Conservation (phyloP, 2,329 filamentous ascomycete species). For the Fusarium mangiferae region DNA sequence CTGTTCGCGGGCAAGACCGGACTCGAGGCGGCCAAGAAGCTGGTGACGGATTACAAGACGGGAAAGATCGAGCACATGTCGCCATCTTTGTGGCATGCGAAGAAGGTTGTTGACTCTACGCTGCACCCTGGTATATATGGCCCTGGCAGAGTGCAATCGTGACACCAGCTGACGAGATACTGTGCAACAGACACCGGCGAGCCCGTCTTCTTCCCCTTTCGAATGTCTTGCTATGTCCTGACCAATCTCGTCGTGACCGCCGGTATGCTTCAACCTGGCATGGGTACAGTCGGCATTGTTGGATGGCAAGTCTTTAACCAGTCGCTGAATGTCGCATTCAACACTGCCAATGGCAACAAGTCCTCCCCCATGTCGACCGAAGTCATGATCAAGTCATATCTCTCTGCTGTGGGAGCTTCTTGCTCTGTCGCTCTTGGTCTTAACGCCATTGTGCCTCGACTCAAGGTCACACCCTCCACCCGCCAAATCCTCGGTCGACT, state of each 20-base stretch:
- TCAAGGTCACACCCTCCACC: conserved; percentile 82
- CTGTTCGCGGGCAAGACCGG: conserved; percentile 81
- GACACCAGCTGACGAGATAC: conserved; percentile 21
- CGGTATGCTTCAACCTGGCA: conserved; percentile 93
- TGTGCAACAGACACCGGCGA: conserved; percentile 81
- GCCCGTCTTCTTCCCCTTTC: conserved; percentile 92
- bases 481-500: conserved; percentile 83
- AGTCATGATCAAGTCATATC: conserved; percentile 88
- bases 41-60: conserved; percentile 87
- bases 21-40: conserved; percentile 84
- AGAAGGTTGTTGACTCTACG: conserved; percentile 97
- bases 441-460: conserved; percentile 86
- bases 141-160: background rate
- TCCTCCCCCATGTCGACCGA: conserved; percentile 85
- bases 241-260: conserved; percentile 95
- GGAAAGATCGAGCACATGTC: conserved; percentile 84
- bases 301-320: conserved; percentile 97
- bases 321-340: conserved; percentile 97
- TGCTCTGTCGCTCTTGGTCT: conserved; percentile 94
- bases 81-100: conserved; percentile 90
- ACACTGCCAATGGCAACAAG: conserved; percentile 98
- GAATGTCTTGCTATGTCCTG: conserved; percentile 95
- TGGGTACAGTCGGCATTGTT: conserved; percentile 83
- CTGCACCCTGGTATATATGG: conserved; percentile 82
- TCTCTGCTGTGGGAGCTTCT: conserved; percentile 89